These are phyloP conservation scores for Pyrus communis DNA, from an alignment of 306 rosid genomes.

Conservation along the genomic window DNA sequence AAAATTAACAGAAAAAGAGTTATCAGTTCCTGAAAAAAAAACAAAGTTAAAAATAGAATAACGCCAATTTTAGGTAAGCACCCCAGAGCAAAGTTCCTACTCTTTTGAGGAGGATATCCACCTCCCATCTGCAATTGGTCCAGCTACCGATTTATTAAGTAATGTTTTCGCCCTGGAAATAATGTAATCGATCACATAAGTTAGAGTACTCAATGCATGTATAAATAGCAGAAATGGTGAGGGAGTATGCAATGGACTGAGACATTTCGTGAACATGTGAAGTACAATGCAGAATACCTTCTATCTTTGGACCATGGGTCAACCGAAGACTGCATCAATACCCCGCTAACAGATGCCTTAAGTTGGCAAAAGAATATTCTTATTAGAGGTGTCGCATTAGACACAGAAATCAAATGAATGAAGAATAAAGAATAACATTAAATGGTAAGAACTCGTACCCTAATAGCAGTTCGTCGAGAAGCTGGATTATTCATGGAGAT, in stretches of 20 bases:
- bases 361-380: conserved; percentile 3
- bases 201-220: conserved; percentile 6
- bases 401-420: background rate
- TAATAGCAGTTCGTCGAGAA: conserved; percentile 16
- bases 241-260: background rate
- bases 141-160: conserved; percentile 26
- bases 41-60: background rate
- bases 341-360: conserved; percentile 46
- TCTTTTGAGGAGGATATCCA: conserved; percentile 18
- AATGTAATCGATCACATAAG: conserved; percentile 12
- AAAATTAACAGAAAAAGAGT: background rate
- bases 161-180: conserved; percentile 31
- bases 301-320: conserved; percentile 32
- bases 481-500: conserved; percentile 21
- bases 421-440: background rate
- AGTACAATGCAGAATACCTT: conserved; percentile 43
- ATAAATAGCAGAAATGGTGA: conserved; percentile 4
- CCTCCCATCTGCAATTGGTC: conserved; percentile 24
- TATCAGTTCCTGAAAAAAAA: conserved; percentile 5
- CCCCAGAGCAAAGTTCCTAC: conserved; percentile 28
- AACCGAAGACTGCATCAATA: conserved; percentile 32
- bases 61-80: background rate
- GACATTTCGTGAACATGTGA: background rate
- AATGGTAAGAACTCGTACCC: conserved; percentile 29
- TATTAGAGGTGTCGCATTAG: background rate